These are phyloP conservation scores for Amanita phalloides DNA, from an alignment of 768 basidiomycete species.

Conservation along the genomic window DNA sequence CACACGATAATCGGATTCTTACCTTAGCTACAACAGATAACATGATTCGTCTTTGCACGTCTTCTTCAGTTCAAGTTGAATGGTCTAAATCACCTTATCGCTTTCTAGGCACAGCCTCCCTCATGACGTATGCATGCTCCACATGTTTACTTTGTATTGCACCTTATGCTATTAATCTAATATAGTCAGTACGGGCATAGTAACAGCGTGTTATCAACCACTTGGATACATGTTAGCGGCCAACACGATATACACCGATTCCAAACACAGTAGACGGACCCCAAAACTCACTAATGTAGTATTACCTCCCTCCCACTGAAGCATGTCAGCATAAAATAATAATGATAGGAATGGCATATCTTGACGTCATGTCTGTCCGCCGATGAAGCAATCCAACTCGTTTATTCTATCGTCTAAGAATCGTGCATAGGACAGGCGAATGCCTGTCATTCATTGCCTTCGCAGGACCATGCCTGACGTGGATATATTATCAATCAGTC, in stretches of 20 bases:
- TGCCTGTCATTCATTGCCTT: neutral
- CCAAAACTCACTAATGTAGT: neutral
- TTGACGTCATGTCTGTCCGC: constrained; percentile 6
- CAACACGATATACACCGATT: neutral
- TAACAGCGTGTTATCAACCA: neutral
- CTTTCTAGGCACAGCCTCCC: too few relatives aligned
- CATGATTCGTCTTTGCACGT: too few relatives aligned
- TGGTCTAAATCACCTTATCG: too few relatives aligned
- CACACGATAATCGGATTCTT: too few relatives aligned
- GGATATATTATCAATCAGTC: constrained; percentile 30
- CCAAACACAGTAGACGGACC: neutral
- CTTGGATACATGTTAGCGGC: neutral
- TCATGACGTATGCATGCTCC: too few relatives aligned
- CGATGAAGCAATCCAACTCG: neutral
- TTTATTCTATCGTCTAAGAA: neutral
- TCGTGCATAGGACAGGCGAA: neutral
- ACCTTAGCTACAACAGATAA: neutral
- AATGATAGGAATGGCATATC: constrained; percentile 3
- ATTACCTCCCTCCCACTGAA: neutral
- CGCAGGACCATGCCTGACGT: too few relatives aligned
- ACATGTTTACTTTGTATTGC: neutral
- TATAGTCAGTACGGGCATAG: neutral
- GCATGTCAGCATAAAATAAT: constrained; percentile 1
- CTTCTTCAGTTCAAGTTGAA: too few relatives aligned
- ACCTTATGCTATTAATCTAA: neutral